These are phyloP conservation scores for Xylaria bambusicola DNA, from an alignment of 495 filamentous ascomycete species.

Conservation along the genomic window DNA sequence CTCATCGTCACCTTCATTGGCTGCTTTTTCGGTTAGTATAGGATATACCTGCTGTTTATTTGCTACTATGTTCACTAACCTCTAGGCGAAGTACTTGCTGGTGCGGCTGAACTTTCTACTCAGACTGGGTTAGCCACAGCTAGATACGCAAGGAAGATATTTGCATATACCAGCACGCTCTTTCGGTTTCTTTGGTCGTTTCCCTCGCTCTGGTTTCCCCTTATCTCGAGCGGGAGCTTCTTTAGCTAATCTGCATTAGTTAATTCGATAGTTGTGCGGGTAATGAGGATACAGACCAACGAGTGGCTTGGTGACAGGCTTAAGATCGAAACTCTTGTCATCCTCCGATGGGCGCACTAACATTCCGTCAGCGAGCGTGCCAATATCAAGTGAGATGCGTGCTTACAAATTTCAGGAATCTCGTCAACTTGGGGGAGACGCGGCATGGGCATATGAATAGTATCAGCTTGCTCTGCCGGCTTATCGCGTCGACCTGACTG, in stretches of 20 bases:
- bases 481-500: not conserved
- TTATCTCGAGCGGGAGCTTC: not conserved
- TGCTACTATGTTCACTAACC: conserved; percentile 2
- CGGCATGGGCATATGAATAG: conserved; percentile 3
- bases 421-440: not conserved
- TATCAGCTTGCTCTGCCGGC: not conserved
- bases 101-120: not conserved
- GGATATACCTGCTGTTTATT: not conserved
- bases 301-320: not conserved
- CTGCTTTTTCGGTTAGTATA: not conserved
- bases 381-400: not conserved
- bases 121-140: not conserved
- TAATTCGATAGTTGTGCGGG: not conserved
- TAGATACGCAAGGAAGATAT: not conserved
- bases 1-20: not conserved
- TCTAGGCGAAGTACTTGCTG: not conserved
- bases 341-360: not conserved
- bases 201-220: not conserved
- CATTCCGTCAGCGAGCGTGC: not conserved
- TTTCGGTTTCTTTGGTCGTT: not conserved
- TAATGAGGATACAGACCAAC: not conserved
- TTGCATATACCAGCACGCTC: not conserved
- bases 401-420: conserved; percentile 3
- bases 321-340: not conserved
- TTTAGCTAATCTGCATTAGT: not conserved